Base-by-base conservation (phyloP, 208 protist species). In the Wallacemonas rigidus region DNA sequence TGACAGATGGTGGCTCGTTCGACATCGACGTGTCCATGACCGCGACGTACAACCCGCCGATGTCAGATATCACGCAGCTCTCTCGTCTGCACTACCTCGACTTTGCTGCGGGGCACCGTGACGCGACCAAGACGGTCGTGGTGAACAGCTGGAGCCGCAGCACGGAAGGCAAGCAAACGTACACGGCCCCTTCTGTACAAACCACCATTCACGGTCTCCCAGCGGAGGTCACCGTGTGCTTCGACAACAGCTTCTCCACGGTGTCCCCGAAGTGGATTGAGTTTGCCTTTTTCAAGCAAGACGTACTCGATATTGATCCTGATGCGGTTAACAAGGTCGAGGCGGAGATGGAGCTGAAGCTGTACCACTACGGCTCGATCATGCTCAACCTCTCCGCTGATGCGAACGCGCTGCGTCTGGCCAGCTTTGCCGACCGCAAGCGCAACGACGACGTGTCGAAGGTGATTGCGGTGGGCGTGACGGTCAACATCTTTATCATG, bases 1-100 rank as follows among this genome's bases (percentile, higher is more conserved):
- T 94, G 69, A 89, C 83, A 9, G 78, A 90, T 72, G 89, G 89
- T 62, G 89, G 89, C 36, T 71, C 80, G 35, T 87, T 92, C 56
- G 87, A 94, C 69, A 75, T 94, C 35, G 83, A 91, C 55, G 87
- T 72, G 17, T 65, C 69, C 44, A 76, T 92, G 79, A 76, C 54
- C 44, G 75, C 81, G 53, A 83, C 71, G 17, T 74, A 55, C 26
- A 82, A 80, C 36, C 80, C 80, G 36, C 76, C 83, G 5, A 67
- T 87, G 76, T 55, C 73, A 3, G 69, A 58, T 50, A 61, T 81
- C 40, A 48, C 45, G 15, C 62, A 84, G 38, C 63, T 82, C 39
- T 70, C 62, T 17, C 83, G 72, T 44, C 65, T 88, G 51, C 86
- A 91, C 60, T 89, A 79, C 79, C 85, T 74, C 50, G 74, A 78